A percentile compares a stretch with the other conserved stretches of the same genome.
Conservation (phyloP, 1,284 basidiomycete genomes). For the Ustilago nuda region DNA sequence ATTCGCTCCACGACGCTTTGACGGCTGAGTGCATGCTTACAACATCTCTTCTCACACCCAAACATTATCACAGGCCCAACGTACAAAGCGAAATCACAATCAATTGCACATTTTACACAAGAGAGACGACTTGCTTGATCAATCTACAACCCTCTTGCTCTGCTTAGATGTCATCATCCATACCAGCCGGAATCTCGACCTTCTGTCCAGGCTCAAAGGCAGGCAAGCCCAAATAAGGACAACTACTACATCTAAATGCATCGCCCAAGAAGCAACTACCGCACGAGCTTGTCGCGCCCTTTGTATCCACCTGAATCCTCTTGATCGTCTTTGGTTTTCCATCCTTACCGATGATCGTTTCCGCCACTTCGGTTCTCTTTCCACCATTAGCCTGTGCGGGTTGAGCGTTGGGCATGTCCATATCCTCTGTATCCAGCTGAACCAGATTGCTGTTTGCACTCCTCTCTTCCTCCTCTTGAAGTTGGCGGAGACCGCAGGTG, state of each 20-base stretch:
- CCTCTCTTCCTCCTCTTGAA: constrained; percentile 66
- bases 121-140: neutral
- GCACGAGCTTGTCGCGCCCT: constrained; percentile 82
- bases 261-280: constrained; percentile 98
- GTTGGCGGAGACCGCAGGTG: constrained; percentile 67
- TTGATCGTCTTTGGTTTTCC: constrained; percentile 65
- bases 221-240: constrained; percentile 94
- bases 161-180: constrained; percentile 65
- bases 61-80: no score
- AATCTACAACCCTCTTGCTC: neutral
- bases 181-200: constrained; percentile 75
- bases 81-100: no score
- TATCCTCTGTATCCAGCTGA: constrained; percentile 59
- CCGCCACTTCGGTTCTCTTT: constrained; percentile 55
- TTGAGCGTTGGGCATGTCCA: constrained; percentile 57
- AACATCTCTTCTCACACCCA: no score
- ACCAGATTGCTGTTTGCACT: constrained; percentile 45
- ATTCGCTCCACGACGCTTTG: no score
- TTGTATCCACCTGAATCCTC: constrained; percentile 67
- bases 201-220: constrained; percentile 99
- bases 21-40: no score
- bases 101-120: neutral
- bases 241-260: constrained; percentile 94
- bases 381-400: constrained; percentile 9
- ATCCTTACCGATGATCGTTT: constrained; percentile 64